phyloP scores from a whole-genome alignment of 371 early-diverging fungal genomes.

The Phascolomyces articulosus region DNA sequence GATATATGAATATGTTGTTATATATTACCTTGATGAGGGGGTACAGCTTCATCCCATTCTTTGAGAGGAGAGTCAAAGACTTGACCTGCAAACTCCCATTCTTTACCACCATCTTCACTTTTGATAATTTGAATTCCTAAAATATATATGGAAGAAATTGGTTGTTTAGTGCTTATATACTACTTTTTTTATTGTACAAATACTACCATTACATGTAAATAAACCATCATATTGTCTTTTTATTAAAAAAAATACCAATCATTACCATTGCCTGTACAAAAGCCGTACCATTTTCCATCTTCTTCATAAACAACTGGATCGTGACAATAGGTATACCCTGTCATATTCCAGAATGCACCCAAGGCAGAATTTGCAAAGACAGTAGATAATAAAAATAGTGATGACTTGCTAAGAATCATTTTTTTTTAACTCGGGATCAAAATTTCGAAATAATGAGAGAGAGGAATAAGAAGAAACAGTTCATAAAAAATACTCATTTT shows the following conservation, averaged over 20 bases:
- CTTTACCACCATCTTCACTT: slow-evolving; percentile 2
- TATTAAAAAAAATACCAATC: background rate
- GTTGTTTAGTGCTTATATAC: too few species aligned
- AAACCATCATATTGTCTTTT: background rate
- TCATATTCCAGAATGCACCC: slow-evolving; percentile 12
- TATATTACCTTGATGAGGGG: slow-evolving; percentile 5
- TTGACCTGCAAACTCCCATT: slow-evolving; percentile 13
- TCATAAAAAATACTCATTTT: background rate
- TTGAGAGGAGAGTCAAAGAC: slow-evolving; percentile 3
- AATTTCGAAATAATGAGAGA: background rate
- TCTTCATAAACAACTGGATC: slow-evolving; percentile 14
- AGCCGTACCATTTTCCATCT: slow-evolving; percentile 12
- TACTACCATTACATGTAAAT: too few species aligned
- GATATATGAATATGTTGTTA: too few species aligned
- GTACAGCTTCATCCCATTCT: background rate
- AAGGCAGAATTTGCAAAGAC: background rate
- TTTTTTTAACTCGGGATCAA: background rate
- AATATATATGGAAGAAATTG: background rate
- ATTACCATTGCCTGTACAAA: slow-evolving; percentile 6
- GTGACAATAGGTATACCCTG: slow-evolving; percentile 13
- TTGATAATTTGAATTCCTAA: slow-evolving; percentile 15
- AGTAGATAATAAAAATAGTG: background rate
- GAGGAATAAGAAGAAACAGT: background rate
- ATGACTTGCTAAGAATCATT: background rate
- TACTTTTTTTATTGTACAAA: too few species aligned